Base-by-base conservation (phyloP, 345 rosid genomes). In the Viola odorata region DNA sequence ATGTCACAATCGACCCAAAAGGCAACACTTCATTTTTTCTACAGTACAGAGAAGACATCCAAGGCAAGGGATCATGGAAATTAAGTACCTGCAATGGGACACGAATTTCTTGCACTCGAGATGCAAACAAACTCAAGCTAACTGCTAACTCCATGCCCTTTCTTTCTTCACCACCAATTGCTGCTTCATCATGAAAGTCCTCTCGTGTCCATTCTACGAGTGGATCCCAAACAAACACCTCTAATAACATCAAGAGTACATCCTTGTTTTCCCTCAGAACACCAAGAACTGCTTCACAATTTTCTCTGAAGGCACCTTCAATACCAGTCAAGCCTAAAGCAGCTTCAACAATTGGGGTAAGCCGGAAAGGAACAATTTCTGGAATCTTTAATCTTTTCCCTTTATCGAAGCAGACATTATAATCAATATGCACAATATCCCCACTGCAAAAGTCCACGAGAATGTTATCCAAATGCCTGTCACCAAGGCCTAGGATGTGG, bases 111-210 rank as follows among this genome's bases (percentile, higher is more conserved):
- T 88, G 96, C 75, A 91, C 89, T 68, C 98, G 82, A 57, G 98
- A 88, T 63, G 96, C 85, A 86, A 91, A 91, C 70, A 91, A 84
- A 79, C 96, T 91, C 83, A 88, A 80, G 83, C 98, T 88, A 70
- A 91, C 94, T 6, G 98, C 96, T 73, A 88, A 76, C 78, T 91
- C 98, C 98, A 91, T 91, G 70, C 95, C 96, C 77, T 88, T 91
- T 78, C 98, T 85, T 82, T 91, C 98, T 79, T 91, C 96, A 65
- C 94, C 94, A 56, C 86, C 96, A 79, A 91, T 88, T 55, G 96
- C 94, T 70, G 96, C 96, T 69, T 84, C 97, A 81, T 91, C 98
- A 58, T 88, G 98, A 71, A 88, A 88, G 75, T 91, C 91, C 60
- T 85, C 98, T 60, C 96, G 80, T 51, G 96, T 91, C 98, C 98